Evolutionary conservation across 2,329 filamentous ascomycete genomes (phyloP).

Genomic region (Aspergillus sp.): DNA sequence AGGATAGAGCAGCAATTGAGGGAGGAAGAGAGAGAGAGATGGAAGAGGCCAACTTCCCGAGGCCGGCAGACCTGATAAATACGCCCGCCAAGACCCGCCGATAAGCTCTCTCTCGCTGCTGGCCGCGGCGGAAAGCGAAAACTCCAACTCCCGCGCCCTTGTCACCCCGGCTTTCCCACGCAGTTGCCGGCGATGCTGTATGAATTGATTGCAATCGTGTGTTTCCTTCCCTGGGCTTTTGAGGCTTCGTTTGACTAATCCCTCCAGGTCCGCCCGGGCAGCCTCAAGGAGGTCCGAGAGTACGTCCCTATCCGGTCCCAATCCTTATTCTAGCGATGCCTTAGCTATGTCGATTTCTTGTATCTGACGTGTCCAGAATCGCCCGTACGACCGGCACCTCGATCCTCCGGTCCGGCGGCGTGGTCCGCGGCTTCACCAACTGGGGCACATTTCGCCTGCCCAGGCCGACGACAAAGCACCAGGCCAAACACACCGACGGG

Average conservation of each 20-base stretch:
- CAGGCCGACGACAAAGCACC: constrained; percentile 66
- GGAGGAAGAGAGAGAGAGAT: constrained; percentile 5
- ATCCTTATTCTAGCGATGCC: too few relatives aligned
- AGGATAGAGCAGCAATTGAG: not conserved
- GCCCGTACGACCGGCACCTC: constrained; percentile 74
- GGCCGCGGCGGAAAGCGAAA: constrained; percentile 8
- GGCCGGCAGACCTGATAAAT: constrained; percentile 17
- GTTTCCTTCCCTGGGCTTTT: constrained; percentile 18
- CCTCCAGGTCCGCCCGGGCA: constrained; percentile 78
- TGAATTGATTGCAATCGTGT: constrained; percentile 90
- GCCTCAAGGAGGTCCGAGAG: constrained; percentile 89
- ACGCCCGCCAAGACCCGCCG: constrained; percentile 20
- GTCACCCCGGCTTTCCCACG: constrained; percentile 13
- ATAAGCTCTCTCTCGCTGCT: constrained; percentile 13
- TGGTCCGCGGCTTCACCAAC: constrained; percentile 85
- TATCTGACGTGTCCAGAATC: constrained; percentile 51
- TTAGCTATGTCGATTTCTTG: not conserved
- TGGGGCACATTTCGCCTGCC: constrained; percentile 91
- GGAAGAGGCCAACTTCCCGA: constrained; percentile 15
- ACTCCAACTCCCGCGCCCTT: constrained; percentile 13
- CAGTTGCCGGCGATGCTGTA: constrained; percentile 59
- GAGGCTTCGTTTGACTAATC: constrained; percentile 6
- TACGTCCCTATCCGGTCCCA: constrained; percentile 40
- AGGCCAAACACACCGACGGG: constrained; percentile 71
- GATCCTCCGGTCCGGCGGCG: constrained; percentile 73